A percentile compares a stretch with the other conserved stretches of the same genome.
Evolutionary conservation across 805 yeast species (phyloP).

Genomic region (Ogataea neopini): DNA sequence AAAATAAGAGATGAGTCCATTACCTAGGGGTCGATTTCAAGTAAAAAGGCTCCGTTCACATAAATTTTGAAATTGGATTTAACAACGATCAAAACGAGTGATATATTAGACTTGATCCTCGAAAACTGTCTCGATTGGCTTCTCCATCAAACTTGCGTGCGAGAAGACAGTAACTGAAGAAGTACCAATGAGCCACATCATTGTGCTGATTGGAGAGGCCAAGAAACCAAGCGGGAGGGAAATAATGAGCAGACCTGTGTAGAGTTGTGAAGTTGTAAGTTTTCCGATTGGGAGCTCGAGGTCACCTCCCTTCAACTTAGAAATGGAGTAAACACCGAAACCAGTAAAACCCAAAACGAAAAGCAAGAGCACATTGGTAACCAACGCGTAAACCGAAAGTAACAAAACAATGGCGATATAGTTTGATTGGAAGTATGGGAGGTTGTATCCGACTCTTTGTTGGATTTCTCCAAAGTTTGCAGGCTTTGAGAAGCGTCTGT

Average conservation of each 20-base stretch:
- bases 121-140: conserved; percentile 96
- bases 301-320: conserved; percentile 78
- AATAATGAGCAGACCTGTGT: conserved; percentile 80
- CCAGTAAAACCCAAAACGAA: conserved; percentile 77
- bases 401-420: conserved; percentile 72
- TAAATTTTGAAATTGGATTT: neutral
- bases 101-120: conserved; percentile 62
- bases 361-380: conserved; percentile 81
- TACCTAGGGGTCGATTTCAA: neutral
- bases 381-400: conserved; percentile 78
- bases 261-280: conserved; percentile 79
- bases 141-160: conserved; percentile 93
- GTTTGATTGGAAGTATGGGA: conserved; percentile 85
- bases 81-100: neutral
- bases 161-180: conserved; percentile 81
- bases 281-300: conserved; percentile 74
- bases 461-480: conserved; percentile 86
- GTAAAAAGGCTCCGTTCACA: neutral
- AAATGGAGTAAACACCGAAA: conserved; percentile 78
- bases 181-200: conserved; percentile 97
- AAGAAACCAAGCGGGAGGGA: conserved; percentile 47
- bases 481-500: conserved; percentile 88
- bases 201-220: conserved; percentile 62
- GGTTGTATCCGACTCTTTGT: conserved; percentile 81
- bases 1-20: neutral